Evolutionary conservation across 1,139 yeast genomes (phyloP), one percentile per base, ranked within the genome.

Genomic region (Sugiyamaella novakii): DNA sequence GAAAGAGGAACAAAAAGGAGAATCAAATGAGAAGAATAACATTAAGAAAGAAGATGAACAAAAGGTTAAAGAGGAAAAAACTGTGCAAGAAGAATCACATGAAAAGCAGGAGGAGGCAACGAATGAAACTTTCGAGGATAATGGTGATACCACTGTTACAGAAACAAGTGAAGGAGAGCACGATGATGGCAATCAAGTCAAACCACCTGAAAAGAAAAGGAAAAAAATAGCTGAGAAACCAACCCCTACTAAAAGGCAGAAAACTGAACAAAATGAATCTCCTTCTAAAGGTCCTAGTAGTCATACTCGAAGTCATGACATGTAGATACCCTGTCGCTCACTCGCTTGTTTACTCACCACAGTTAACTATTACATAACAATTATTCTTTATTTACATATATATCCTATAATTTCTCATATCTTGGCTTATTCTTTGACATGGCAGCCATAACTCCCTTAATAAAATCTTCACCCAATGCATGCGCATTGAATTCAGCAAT

Each of bases 401-500:
- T 18, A 15, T 19, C 11, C 49, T 59, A 65, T 30, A 65, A 43
- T 49, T 66, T 66, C 38, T 58, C 56, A 36, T 61, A 67, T 5
- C 43, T 53, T 2, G 69, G 67, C 57, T 65, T 64, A 36, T 56
- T 46, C 57, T 66, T 69, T 34, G 56, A 50, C 37, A 59, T 54
- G 33, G 61, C 61, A 11, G 67, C 63, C 58, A 58, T 54, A 44
- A 63, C 57, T 5, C 71, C 72, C 15, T 49, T 52, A 6, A 55
- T 36, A 45, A 71, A 61, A 49, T 68, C 72, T 2, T 57, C 66
- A 33, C 73, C 73, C 40, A 77, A 65, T 30, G 73, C 69, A 30
- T 60, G 66, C 7, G 81, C 71, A 60, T 84, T 84, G 64, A 70
- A 79, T 19, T 67, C 67, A 10, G 84, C 84, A 41, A 83, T 76